Evolutionary conservation across 257 asterid genomes (phyloP), one percentile per base, ranked within the genome.

Genomic region (Craterostigma plantagineum): DNA sequence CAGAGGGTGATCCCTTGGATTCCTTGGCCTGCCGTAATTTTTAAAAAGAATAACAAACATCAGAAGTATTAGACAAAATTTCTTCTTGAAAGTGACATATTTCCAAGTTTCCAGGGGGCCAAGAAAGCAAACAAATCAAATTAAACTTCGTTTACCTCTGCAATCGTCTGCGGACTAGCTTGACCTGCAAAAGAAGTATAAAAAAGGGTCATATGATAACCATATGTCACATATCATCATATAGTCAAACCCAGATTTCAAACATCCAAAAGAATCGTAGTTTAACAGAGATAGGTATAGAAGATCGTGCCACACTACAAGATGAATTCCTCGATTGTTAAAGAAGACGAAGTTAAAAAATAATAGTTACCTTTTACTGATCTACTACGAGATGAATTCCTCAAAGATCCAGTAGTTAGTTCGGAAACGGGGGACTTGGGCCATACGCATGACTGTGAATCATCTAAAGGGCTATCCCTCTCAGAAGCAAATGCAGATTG

Each of bases 381-480:
- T 46, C 59, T 68, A 87, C 98, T 95, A 63, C 84, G 64, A 54
- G 91, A 50, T 33, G 68, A 78, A 43, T 56, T 76, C 67, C 62
- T 63, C 14, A 45, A 38, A 36, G 43, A 48, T 57, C 68, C 75
- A 14, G 37, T 54, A 61, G 70, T 79, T 64, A 67, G 62, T 51
- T 79, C 92, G 45, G 87, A 76, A 63, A 46, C 60, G 10, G 91
- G 86, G 30, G 98, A 73, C 64, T 79, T 83, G 46, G 63, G 81
- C 76, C 79, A 72, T 11, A 66, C 60, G 46, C 60, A 61, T 42
- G 92, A 77, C n/a, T 59, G 71, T 15, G 57, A 73, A 67, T 81
- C 74, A 66, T 79, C 83, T 54, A 83, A 60, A 23, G 92, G 77
- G 67, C 92, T 83, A 46, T 75, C 76, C 47, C 69, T 91, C 60